phyloP scores from a whole-genome alignment of 2,329 filamentous ascomycete genomes.

The Fusarium mangiferae region DNA sequence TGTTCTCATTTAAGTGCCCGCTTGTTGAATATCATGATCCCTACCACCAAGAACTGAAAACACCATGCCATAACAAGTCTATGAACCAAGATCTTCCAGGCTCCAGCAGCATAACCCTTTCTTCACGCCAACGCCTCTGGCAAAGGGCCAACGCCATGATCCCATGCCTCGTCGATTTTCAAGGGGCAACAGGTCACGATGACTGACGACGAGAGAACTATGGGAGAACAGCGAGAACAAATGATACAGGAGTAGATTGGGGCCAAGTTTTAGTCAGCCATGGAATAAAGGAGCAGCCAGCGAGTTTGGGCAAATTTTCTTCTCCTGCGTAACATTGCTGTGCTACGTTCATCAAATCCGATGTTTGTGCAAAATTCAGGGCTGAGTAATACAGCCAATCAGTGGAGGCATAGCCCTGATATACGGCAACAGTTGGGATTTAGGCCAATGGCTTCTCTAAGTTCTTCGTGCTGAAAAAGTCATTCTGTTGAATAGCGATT shows the following conservation, averaged over 20 bases:
- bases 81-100: conserved; percentile 31
- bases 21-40: conserved; percentile 35
- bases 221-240: conserved; percentile 26
- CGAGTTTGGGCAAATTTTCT: not conserved
- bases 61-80: conserved; percentile 42
- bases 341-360: conserved; percentile 11
- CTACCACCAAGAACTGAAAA: conserved; percentile 28
- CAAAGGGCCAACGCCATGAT: conserved; percentile 33
- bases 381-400: not conserved
- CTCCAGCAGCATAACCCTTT: conserved; percentile 28
- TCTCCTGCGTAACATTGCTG: conserved; percentile 5
- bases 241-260: conserved; percentile 2
- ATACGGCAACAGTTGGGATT: not conserved
- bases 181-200: conserved; percentile 9
- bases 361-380: conserved; percentile 3
- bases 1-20: conserved; percentile 27
- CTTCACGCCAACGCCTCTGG: conserved; percentile 36
- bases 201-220: conserved; percentile 19
- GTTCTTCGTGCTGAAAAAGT: not conserved
- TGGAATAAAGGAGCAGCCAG: not conserved
- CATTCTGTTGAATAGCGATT: not conserved
- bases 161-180: conserved; percentile 28
- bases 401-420: not conserved
- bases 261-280: not conserved
- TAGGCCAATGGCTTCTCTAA: not conserved